Conservation (phyloP, 2,329 filamentous ascomycete species). For the Hypoxylon sp. region DNA sequence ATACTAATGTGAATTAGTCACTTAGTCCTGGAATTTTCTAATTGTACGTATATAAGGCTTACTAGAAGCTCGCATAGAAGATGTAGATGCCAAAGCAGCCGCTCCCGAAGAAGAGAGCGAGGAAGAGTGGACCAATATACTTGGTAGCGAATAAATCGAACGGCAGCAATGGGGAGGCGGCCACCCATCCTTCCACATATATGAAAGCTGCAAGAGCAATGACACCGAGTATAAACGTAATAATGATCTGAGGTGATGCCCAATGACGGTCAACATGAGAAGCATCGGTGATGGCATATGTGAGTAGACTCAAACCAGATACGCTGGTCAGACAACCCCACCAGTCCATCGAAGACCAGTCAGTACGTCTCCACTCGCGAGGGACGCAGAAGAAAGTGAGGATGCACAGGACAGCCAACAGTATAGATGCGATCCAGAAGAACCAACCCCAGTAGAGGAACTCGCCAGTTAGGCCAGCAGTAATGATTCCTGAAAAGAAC, state of each 20-base stretch:
- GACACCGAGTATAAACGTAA: conserved; percentile 71
- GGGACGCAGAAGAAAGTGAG: conserved; percentile 35
- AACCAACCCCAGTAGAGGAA: conserved; percentile 72
- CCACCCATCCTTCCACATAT: conserved; percentile 78
- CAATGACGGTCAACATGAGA: conserved; percentile 75
- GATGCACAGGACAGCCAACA: conserved; percentile 24
- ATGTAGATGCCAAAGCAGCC: conserved; percentile 75
- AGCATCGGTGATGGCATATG: conserved; percentile 79
- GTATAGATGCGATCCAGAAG: conserved; percentile 71
- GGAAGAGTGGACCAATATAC: conserved; percentile 71
- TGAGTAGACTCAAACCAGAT: conserved; percentile 72
- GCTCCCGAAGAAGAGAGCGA: conserved; percentile 73
- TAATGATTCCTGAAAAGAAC: conserved; percentile 71
- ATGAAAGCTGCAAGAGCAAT: conserved; percentile 68
- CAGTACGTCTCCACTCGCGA: conserved; percentile 29
- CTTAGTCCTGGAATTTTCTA: neutral
- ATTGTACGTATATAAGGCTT: conserved; percentile 1
- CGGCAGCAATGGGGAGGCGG: conserved; percentile 74
- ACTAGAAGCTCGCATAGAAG: conserved; percentile 68
- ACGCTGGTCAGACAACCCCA: conserved; percentile 70
- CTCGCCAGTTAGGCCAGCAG: conserved; percentile 70
- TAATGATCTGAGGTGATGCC: conserved; percentile 75
- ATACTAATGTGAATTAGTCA: conserved; percentile 59
- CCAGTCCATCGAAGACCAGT: conserved; percentile 71
- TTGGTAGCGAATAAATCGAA: conserved; percentile 74